Conservation (phyloP, 768 basidiomycete species). For the Tylopilus plumbeoviolaceoides region DNA sequence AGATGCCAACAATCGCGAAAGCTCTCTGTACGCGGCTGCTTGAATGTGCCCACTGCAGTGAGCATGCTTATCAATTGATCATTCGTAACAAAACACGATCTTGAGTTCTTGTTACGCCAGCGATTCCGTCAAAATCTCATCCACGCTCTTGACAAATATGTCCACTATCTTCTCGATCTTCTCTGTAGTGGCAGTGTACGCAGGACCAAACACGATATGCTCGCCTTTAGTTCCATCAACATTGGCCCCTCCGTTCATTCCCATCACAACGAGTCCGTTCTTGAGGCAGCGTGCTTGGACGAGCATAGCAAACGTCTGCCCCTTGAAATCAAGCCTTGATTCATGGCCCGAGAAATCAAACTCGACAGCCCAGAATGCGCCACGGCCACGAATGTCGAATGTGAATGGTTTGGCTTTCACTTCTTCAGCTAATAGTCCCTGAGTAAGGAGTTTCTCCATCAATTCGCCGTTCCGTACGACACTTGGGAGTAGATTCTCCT, state of each 20-base stretch:
- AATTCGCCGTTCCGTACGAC: constrained; percentile 57
- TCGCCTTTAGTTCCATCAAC: constrained; percentile 71
- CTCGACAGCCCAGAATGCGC: constrained; percentile 81
- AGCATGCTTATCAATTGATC: no score
- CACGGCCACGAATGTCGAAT: constrained; percentile 81
- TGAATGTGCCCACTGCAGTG: no score
- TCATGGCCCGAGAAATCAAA: constrained; percentile 59
- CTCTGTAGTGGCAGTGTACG: constrained; percentile 69
- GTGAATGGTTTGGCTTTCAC: constrained; percentile 58
- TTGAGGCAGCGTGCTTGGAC: constrained; percentile 67
- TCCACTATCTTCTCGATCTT: constrained; percentile 68
- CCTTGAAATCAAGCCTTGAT: constrained; percentile 47
- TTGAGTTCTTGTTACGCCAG: constrained; percentile 3
- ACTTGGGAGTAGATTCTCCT: constrained; percentile 68
- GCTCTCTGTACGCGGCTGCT: no score
- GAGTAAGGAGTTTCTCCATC: constrained; percentile 52
- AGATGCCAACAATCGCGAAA: no score
- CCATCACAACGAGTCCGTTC: constrained; percentile 70
- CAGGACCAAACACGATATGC: constrained; percentile 71
- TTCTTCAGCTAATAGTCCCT: constrained; percentile 52
- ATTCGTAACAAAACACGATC: not conserved
- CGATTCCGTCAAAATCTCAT: constrained; percentile 52
- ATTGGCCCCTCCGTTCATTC: constrained; percentile 65
- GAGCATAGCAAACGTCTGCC: constrained; percentile 56
- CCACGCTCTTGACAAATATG: constrained; percentile 60